These are phyloP conservation scores for Neurospora crassa DNA, from an alignment of 2,329 filamentous ascomycete genomes.

Conservation along the genomic window DNA sequence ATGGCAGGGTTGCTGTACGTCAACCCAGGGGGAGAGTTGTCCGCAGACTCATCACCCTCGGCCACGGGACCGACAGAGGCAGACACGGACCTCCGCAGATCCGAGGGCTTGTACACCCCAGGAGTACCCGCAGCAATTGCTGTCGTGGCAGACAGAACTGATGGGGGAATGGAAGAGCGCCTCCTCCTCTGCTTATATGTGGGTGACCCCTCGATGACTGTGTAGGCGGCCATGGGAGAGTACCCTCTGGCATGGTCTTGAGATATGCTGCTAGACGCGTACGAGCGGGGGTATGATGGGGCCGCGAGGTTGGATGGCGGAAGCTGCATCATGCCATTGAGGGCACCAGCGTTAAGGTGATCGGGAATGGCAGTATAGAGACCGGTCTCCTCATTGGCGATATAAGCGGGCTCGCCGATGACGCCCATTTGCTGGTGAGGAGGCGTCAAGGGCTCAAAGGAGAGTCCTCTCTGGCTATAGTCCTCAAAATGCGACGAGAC, in stretches of 20 bases:
- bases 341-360: constrained; percentile 56
- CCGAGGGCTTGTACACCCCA: constrained; percentile 65
- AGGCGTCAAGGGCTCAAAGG: constrained; percentile 92
- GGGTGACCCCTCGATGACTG: constrained; percentile 92
- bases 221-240: constrained; percentile 51
- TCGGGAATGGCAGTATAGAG: constrained; percentile 93
- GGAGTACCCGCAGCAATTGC: constrained; percentile 46
- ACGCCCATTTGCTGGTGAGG: constrained; percentile 81
- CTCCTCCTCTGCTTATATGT: constrained; percentile 97
- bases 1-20: constrained; percentile 63
- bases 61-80: constrained; percentile 73
- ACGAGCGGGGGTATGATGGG: constrained; percentile 68
- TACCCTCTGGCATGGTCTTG: background rate
- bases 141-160: constrained; percentile 58
- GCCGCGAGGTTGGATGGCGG: constrained; percentile 77
- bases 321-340: constrained; percentile 85
- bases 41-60: constrained; percentile 68
- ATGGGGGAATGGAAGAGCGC: constrained; percentile 82
- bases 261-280: constrained; percentile 52
- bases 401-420: constrained; percentile 85
- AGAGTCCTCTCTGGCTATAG: constrained; percentile 92
- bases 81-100: constrained; percentile 84
- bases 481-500: constrained; percentile 98
- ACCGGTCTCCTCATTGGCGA: constrained; percentile 94
- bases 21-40: constrained; percentile 70